These are phyloP conservation scores for Xylaria intraflava DNA, from an alignment of 495 filamentous ascomycete genomes.

Conservation along the genomic window DNA sequence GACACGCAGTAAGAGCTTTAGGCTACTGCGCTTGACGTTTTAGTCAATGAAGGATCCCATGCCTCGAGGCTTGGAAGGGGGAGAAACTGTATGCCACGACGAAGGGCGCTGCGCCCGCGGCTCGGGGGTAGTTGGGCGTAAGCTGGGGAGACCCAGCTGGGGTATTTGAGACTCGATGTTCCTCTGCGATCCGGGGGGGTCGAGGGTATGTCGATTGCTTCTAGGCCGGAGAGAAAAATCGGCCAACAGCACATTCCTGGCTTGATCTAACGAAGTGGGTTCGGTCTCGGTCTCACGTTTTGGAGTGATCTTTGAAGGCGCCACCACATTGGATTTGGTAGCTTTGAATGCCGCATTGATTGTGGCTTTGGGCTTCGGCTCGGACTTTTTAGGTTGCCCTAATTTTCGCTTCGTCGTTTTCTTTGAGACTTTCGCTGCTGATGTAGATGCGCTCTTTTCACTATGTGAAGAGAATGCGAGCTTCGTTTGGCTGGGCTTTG, in stretches of 20 bases:
- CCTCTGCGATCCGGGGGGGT: conserved; percentile 5
- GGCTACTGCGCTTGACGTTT: background rate
- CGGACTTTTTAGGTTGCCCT: conserved; percentile 34
- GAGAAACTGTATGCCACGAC: conserved; percentile 34
- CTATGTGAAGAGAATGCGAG: conserved; percentile 22
- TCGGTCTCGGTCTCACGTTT: conserved; percentile 14
- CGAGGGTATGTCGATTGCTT: conserved; percentile 6
- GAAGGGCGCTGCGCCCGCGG: conserved; percentile 7
- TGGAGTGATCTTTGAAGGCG: conserved; percentile 15
- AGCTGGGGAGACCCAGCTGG: background rate
- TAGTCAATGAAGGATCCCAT: conserved; percentile 40
- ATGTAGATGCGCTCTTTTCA: conserved; percentile 7
- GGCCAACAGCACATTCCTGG: conserved; percentile 1
- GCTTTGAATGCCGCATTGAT: conserved; percentile 38
- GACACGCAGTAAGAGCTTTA: background rate
- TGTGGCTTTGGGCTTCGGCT: conserved; percentile 27
- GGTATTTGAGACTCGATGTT: background rate
- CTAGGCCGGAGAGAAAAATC: conserved; percentile 27
- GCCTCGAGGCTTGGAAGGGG: conserved; percentile 34
- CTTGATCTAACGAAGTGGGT: conserved; percentile 1
- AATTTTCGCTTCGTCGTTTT: conserved; percentile 20
- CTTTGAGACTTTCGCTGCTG: conserved; percentile 10
- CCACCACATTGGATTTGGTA: conserved; percentile 25
- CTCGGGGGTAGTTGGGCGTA: conserved; percentile 17
- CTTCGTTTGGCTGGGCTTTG: conserved; percentile 35